Conservation (phyloP, 768 basidiomycete genomes). For the Goffeauzyma gilvescens region DNA sequence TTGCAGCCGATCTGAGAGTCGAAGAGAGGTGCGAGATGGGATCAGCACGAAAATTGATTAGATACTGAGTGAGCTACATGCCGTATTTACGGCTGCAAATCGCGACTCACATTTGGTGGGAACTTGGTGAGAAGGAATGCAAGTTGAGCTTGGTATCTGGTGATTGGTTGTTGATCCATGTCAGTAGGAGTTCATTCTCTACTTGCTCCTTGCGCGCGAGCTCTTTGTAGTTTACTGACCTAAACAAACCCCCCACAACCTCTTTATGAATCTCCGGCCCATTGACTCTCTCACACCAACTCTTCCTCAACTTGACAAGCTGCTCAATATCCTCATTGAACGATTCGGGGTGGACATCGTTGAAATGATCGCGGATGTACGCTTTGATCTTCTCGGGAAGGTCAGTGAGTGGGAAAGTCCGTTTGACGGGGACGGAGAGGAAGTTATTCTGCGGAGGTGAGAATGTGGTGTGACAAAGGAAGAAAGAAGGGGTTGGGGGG, state of each 20-base stretch:
- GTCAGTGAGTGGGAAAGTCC: slow-evolving; percentile 21
- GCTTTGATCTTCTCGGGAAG: slow-evolving; percentile 35
- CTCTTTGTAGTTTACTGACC: slow-evolving; percentile 43
- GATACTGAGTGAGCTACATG: no score
- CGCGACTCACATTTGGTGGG: slow-evolving; percentile 48
- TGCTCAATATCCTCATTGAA: slow-evolving; percentile 56
- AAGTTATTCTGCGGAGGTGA: slow-evolving; percentile 33
- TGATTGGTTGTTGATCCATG: background rate
- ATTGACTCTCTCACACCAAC: slow-evolving; percentile 41
- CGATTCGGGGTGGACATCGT: slow-evolving; percentile 61
- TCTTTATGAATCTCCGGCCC: slow-evolving; percentile 37
- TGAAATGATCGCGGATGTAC: slow-evolving; percentile 47
- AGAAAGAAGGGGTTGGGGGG: no score
- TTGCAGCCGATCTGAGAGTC: slow-evolving; percentile 23
- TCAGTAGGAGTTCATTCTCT: background rate
- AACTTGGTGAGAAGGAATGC: slow-evolving; percentile 65
- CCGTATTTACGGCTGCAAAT: background rate
- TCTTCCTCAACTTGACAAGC: slow-evolving; percentile 51
- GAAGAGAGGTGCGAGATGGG: no score
- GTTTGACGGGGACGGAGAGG: slow-evolving; percentile 27
- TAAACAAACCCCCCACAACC: slow-evolving; percentile 34
- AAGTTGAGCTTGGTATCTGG: slow-evolving; percentile 80
- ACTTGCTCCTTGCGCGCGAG: no score
- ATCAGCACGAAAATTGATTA: no score
- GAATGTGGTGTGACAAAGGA: no score